phyloP scores from a whole-genome alignment of 495 filamentous ascomycete genomes.

The Cladorrhinum samala region DNA sequence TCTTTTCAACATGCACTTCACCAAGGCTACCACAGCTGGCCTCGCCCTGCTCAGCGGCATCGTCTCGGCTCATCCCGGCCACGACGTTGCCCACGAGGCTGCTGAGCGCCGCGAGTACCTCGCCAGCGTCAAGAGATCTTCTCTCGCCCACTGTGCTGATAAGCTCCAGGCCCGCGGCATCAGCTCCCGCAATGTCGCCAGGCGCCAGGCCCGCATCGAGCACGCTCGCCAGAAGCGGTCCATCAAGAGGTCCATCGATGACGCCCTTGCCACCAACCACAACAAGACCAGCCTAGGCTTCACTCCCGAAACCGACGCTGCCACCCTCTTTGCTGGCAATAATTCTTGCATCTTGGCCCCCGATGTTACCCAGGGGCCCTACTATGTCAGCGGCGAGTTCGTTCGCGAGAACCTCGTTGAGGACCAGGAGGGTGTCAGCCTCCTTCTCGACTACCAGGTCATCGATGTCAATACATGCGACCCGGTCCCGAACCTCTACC shows the following conservation, averaged over 20 bases:
- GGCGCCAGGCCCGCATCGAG: constrained; percentile 30
- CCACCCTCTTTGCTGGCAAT: constrained; percentile 44
- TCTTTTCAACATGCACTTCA: constrained; percentile 17
- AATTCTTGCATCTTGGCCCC: constrained; percentile 48
- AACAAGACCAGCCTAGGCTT: constrained; percentile 40
- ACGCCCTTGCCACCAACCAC: constrained; percentile 32
- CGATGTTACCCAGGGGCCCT: constrained; percentile 50
- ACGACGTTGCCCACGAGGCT: constrained; percentile 11
- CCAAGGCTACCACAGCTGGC: constrained; percentile 10
- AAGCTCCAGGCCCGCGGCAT: constrained; percentile 46
- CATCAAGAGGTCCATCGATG: constrained; percentile 26
- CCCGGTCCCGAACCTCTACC: constrained; percentile 47
- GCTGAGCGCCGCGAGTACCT: constrained; percentile 13
- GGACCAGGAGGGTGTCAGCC: constrained; percentile 46
- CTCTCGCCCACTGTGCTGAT: constrained; percentile 37
- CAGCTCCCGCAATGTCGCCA: constrained; percentile 38
- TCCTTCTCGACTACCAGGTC: constrained; percentile 56
- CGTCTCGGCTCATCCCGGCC: constrained; percentile 12
- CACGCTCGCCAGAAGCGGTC: constrained; percentile 20
- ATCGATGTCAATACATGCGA: constrained; percentile 55
- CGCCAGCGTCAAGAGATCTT: constrained; percentile 10
- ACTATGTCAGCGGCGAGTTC: constrained; percentile 42
- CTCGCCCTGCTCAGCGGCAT: constrained; percentile 10
- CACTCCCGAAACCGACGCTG: constrained; percentile 35
- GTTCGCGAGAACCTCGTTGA: constrained; percentile 53